Conservation (phyloP, 1,139 yeast species). For the Nakaseomyces nivariensis region DNA sequence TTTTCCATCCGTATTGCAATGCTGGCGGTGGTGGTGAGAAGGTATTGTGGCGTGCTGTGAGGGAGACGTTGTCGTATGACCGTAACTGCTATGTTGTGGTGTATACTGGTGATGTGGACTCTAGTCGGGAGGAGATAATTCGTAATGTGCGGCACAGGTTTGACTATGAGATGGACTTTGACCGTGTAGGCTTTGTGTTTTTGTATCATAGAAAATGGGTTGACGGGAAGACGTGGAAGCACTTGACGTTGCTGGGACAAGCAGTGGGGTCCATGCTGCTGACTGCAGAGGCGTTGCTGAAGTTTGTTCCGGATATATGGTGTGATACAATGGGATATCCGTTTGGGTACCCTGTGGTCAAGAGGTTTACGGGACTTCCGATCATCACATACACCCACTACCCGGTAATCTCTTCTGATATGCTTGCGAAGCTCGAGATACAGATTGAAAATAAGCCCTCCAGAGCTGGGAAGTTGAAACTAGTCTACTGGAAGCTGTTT, state of each 20-base stretch:
- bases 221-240: slow-evolving; percentile 66
- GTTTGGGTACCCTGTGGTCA: slow-evolving; percentile 61
- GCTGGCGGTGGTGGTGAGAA: slow-evolving; percentile 99
- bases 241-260: slow-evolving; percentile 77
- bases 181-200: slow-evolving; percentile 62
- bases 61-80: slow-evolving; percentile 49
- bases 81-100: slow-evolving; percentile 53
- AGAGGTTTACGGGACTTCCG: slow-evolving; percentile 52
- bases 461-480: slow-evolving; percentile 34
- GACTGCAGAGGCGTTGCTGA: slow-evolving; percentile 59
- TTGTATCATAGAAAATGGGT: slow-evolving; percentile 55
- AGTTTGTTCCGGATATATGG: slow-evolving; percentile 80
- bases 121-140: slow-evolving; percentile 42
- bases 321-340: slow-evolving; percentile 94
- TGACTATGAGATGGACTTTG: slow-evolving; percentile 43
- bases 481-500: slow-evolving; percentile 59
- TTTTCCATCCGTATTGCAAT: slow-evolving; percentile 91
- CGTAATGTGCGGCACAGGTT: slow-evolving; percentile 53
- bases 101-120: slow-evolving; percentile 55
- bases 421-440: slow-evolving; percentile 50
- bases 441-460: slow-evolving; percentile 21
- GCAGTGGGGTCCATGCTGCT: slow-evolving; percentile 67
- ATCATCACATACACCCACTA: slow-evolving; percentile 84
- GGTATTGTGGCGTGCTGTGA: slow-evolving; percentile 90
- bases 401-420: slow-evolving; percentile 82